Conservation (phyloP, 345 rosid genomes). For the Rhizophora mangle region DNA sequence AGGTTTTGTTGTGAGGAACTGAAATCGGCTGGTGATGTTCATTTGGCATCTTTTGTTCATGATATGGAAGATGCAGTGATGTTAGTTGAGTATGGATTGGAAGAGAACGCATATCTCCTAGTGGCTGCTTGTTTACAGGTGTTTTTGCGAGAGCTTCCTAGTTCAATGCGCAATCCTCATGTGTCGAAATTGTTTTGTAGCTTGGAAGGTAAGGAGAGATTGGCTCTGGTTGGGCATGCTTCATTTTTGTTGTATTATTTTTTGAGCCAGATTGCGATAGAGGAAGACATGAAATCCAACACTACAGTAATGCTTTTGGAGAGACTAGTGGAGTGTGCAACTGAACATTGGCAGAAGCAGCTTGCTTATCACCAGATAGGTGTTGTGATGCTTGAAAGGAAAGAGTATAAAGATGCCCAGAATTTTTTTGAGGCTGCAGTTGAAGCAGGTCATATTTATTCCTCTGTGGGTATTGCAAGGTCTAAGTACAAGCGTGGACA, state of each 20-base stretch:
- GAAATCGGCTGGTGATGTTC: not conserved
- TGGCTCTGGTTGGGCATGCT: conserved; percentile 4
- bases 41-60: not conserved
- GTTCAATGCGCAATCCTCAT: not conserved
- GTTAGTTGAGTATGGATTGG: conserved; percentile 1
- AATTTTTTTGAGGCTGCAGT: not conserved
- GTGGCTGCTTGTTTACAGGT: conserved; percentile 4
- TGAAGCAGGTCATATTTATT: conserved; percentile 1
- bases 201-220: not conserved
- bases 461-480: not conserved
- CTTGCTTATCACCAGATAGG: not conserved
- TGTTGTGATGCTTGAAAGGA: conserved; percentile 1
- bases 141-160: not conserved
- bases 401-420: not conserved
- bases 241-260: conserved; percentile 3
- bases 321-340: not conserved
- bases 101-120: not conserved
- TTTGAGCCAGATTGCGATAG: conserved; percentile 1
- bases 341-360: conserved; percentile 3
- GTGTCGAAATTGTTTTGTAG: not conserved
- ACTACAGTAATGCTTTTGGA: not conserved
- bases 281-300: conserved; percentile 2
- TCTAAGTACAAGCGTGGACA: not conserved
- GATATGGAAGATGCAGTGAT: not conserved
- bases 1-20: conserved; percentile 1